phyloP scores from a whole-genome alignment of 805 yeast species.

The Metschnikowia dekortorum region DNA sequence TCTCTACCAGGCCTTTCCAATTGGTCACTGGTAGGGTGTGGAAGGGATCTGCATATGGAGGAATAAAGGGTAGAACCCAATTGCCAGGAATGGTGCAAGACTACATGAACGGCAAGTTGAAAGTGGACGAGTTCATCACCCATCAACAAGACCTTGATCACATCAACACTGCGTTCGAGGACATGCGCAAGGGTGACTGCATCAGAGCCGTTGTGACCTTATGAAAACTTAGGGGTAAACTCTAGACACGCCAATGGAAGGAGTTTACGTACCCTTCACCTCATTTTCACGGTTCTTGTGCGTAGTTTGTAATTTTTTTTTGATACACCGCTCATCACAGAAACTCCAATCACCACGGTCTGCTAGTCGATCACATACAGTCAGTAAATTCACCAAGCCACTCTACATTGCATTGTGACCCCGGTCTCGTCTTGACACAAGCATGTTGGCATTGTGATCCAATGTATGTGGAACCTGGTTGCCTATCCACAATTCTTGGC shows the following conservation, averaged over 20 bases:
- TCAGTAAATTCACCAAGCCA: too few relatives aligned
- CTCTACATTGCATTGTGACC: too few relatives aligned
- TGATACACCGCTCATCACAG: too few relatives aligned
- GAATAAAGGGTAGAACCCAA: conserved; percentile 96
- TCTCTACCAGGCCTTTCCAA: conserved; percentile 97
- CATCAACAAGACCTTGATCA: conserved; percentile 75
- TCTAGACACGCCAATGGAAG: conserved; percentile 1
- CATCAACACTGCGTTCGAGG: conserved; percentile 88
- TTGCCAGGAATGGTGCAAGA: conserved; percentile 86
- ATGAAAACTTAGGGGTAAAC: conserved; percentile 16
- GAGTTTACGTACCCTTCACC: conserved; percentile 2
- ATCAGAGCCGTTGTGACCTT: conserved; percentile 82
- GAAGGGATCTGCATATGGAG: conserved; percentile 99
- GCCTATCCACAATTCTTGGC: too few relatives aligned
- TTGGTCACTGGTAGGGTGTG: conserved; percentile 98
- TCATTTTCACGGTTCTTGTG: too few relatives aligned
- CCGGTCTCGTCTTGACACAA: too few relatives aligned
- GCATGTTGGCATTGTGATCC: too few relatives aligned
- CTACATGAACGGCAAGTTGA: conserved; percentile 73
- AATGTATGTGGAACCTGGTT: too few relatives aligned
- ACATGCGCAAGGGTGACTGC: conserved; percentile 91
- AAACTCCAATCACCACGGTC: too few relatives aligned
- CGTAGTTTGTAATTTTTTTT: too few relatives aligned
- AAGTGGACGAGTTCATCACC: conserved; percentile 93
- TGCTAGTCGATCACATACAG: too few relatives aligned